Conservation (phyloP, 371 early-diverging fungal species). For the Syncephalis plumigaleata region DNA sequence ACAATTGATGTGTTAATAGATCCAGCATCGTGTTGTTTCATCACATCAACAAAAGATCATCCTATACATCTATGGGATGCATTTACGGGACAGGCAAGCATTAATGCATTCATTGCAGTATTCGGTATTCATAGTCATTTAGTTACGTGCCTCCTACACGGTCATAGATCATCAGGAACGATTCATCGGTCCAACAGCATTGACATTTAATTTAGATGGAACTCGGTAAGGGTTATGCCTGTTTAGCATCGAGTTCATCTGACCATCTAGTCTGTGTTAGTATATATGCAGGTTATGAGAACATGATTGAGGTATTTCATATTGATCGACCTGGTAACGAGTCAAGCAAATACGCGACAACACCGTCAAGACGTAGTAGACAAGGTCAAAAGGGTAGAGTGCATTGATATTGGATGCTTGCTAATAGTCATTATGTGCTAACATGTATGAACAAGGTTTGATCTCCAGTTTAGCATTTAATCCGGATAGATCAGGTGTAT, state of each 20-base stretch:
- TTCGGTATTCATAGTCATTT: background rate
- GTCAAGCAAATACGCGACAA: conserved; percentile 22
- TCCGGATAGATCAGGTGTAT: conserved; percentile 39
- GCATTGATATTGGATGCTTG: background rate
- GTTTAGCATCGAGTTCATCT: background rate
- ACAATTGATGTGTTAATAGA: conserved; percentile 15
- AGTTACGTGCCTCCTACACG: conserved; percentile 35
- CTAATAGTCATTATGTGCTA: conserved; percentile 1
- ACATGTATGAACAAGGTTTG: conserved; percentile 15
- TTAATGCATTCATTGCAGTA: background rate
- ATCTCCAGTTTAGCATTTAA: conserved; percentile 45
- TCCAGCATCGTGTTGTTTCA: conserved; percentile 39
- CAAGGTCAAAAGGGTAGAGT: conserved; percentile 34
- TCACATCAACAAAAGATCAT: conserved; percentile 43
- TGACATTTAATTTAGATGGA: conserved; percentile 39
- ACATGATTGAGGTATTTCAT: conserved; percentile 46
- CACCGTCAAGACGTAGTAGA: conserved; percentile 29
- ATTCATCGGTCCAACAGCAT: conserved; percentile 34
- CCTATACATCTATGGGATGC: conserved; percentile 56
- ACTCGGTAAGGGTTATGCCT: conserved; percentile 22
- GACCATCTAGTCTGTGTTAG: conserved; percentile 14
- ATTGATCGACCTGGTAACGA: conserved; percentile 26
- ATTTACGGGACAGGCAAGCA: conserved; percentile 27
- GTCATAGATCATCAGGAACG: conserved; percentile 40
- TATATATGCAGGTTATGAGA: conserved; percentile 44